Base-by-base conservation (phyloP, 805 yeast species). In the Wickerhamomyces strasburgensis region DNA sequence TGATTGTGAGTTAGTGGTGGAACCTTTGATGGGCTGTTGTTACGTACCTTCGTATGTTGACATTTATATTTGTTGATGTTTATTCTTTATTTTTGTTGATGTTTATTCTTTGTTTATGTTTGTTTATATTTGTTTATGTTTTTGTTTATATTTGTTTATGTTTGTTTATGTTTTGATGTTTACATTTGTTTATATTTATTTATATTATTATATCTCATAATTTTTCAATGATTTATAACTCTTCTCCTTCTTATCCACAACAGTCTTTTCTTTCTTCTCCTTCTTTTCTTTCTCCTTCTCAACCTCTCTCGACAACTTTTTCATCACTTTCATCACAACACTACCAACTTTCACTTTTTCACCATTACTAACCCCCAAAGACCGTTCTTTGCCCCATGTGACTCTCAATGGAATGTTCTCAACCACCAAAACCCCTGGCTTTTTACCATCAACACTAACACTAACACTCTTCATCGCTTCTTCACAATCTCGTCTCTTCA, bases 291-390 rank as follows among this genome's bases (percentile, higher is more conserved):
- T 10, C 5, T 15, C 13, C 21, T 24, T 29, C 13, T 35, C 24
- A 3, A 5, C 2, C 23, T 11, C 14, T 29, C 5, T 21, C 23
- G 54, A 41, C 10, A 72, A 54, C 47, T 75, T 73, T 42, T 64
- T 68, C 70, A 79, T 54, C 21, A 76, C 75, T 42, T 70, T 76
- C 24, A 56, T 56, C 8, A 75, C 80, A 7, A 78, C 71, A 13
- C 62, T 42, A 3, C 75, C 67, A 3, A 79, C 52, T 44, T 75
- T 76, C 24, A 57, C 46, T 34, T 70, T 63, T 33, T 78, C 81
- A 6, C 58, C 62, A 31, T 60, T 62, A 2, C 68, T 47, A 14
- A 46, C 51, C 2, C 76, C 76, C 19, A 74, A 49, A 3, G 62
- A 53, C 40, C 57, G 49, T 11, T 67, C 70, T 28, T 64, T 67